Evolutionary conservation across 495 filamentous ascomycete species (phyloP).

Genomic region (Aspergillus affinis): DNA sequence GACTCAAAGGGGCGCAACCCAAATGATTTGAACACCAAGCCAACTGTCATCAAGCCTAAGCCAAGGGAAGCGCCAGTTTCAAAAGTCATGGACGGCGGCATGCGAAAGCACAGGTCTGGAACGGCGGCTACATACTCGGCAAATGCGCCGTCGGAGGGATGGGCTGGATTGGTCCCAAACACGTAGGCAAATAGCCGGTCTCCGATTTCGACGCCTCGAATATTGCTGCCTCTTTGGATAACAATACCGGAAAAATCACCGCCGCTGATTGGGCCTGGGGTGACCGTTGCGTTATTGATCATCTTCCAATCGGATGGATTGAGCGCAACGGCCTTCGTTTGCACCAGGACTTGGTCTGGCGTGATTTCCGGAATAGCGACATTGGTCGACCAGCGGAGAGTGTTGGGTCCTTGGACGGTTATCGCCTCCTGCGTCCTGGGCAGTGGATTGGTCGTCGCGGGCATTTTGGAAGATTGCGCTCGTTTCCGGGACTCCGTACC

Average conservation of each 20-base stretch:
- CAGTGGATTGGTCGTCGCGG: neutral
- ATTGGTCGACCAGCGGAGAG: neutral
- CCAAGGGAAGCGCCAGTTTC: slow-evolving; percentile 26
- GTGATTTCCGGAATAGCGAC: neutral
- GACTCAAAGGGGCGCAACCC: neutral
- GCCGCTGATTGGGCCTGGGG: neutral
- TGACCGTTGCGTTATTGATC: neutral
- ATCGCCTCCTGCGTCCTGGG: neutral
- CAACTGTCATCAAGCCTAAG: slow-evolving; percentile 9
- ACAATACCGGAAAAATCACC: neutral
- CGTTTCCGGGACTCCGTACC: neutral
- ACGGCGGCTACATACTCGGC: slow-evolving; percentile 23
- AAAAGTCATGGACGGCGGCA: slow-evolving; percentile 16
- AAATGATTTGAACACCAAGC: slow-evolving; percentile 6
- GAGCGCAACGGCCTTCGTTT: neutral
- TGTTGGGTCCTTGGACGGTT: neutral
- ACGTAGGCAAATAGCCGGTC: slow-evolving; percentile 26
- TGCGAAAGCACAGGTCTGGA: slow-evolving; percentile 12
- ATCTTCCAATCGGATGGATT: neutral
- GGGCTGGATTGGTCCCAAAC: slow-evolving; percentile 17
- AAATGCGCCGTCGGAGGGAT: slow-evolving; percentile 26
- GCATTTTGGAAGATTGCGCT: neutral
- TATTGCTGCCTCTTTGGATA: neutral
- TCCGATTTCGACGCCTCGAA: slow-evolving; percentile 11
- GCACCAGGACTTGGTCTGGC: neutral